These are phyloP conservation scores for Ceratocystis huliohia DNA, from an alignment of 2,329 filamentous ascomycete species.

Conservation along the genomic window DNA sequence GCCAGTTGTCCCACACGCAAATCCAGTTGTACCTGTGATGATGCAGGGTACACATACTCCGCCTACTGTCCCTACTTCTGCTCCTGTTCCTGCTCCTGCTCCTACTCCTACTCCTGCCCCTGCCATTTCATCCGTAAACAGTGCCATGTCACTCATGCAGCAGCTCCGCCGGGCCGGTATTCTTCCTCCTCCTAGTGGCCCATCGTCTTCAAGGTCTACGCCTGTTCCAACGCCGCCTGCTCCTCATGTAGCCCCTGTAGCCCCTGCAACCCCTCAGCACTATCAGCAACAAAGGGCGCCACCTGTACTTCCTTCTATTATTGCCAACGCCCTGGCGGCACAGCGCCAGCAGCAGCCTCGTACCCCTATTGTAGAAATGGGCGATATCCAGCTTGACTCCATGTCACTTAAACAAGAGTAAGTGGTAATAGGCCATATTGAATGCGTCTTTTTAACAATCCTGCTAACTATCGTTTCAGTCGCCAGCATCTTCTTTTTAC, in stretches of 20 bases:
- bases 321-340: slow-evolving; percentile 30
- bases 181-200: slow-evolving; percentile 32
- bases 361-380: slow-evolving; percentile 23
- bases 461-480: not conserved
- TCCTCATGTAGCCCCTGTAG: slow-evolving; percentile 20
- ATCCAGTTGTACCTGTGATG: slow-evolving; percentile 18
- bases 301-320: slow-evolving; percentile 25
- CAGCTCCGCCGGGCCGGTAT: slow-evolving; percentile 57
- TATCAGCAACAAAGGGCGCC: slow-evolving; percentile 25
- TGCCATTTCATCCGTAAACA: slow-evolving; percentile 30
- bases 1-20: slow-evolving; percentile 25
- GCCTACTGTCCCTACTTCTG: slow-evolving; percentile 21
- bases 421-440: slow-evolving; percentile 26
- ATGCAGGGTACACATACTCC: slow-evolving; percentile 23
- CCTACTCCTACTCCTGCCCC: slow-evolving; percentile 22
- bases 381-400: slow-evolving; percentile 41
- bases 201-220: slow-evolving; percentile 25
- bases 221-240: slow-evolving; percentile 25
- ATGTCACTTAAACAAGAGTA: slow-evolving; percentile 60
- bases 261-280: slow-evolving; percentile 9
- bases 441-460: not conserved
- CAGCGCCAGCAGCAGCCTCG: slow-evolving; percentile 17
- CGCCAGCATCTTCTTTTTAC: slow-evolving; percentile 50
- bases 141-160: slow-evolving; percentile 50
- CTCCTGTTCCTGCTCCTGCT: slow-evolving; percentile 23